These are phyloP conservation scores for Tulasnella sp. DNA, from an alignment of 768 basidiomycete genomes.

Conservation along the genomic window DNA sequence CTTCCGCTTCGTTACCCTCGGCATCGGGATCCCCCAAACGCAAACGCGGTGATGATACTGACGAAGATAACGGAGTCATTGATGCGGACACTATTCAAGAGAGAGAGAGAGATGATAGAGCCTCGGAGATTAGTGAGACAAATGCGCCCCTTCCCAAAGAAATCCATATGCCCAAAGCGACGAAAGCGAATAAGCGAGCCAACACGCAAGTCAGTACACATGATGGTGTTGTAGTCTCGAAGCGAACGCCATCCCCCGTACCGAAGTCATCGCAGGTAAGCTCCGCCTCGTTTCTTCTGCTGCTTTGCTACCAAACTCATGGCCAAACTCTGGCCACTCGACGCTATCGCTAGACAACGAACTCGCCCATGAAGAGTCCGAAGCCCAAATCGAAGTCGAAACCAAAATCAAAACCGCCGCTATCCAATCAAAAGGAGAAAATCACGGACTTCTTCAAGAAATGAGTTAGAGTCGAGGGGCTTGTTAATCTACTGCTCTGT, in stretches of 20 bases:
- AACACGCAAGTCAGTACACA: background rate
- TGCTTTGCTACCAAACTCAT: background rate
- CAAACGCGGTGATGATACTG: background rate
- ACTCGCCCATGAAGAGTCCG: background rate
- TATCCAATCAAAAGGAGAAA: background rate
- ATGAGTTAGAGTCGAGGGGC: background rate
- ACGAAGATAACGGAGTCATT: background rate
- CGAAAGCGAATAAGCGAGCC: background rate
- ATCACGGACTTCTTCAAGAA: slow-evolving; percentile 15
- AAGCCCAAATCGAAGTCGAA: background rate
- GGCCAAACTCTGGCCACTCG: background rate
- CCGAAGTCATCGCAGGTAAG: background rate
- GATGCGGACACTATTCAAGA: background rate
- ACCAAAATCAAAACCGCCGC: background rate
- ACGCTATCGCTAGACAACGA: background rate
- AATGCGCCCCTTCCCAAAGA: no score
- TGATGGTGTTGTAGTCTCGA: background rate
- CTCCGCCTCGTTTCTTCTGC: background rate
- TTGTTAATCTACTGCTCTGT: no score
- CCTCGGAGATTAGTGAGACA: background rate
- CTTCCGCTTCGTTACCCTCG: background rate
- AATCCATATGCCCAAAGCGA: no score
- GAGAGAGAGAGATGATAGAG: background rate
- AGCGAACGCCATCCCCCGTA: background rate
- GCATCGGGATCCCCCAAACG: background rate